phyloP scores from a whole-genome alignment of 2,329 filamentous ascomycete species.

The Alternaria solani region DNA sequence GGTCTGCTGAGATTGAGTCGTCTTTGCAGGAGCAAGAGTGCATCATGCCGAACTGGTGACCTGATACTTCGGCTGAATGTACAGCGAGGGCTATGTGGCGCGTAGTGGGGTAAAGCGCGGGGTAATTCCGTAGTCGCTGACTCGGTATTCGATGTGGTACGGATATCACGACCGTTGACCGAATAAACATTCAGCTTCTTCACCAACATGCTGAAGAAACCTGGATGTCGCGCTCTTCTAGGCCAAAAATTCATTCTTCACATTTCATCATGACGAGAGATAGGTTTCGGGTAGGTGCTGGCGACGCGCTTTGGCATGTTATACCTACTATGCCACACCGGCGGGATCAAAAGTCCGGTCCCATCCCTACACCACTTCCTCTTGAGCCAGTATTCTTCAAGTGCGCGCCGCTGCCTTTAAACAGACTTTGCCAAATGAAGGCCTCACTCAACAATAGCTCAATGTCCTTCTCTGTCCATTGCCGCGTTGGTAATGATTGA shows the following conservation, averaged over 20 bases:
- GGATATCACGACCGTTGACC: conserved; percentile 3
- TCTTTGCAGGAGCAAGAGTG: background rate
- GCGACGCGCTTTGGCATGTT: conserved; percentile 9
- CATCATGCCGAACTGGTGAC: background rate
- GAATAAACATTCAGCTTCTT: background rate
- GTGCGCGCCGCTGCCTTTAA: conserved; percentile 93
- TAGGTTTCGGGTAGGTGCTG: background rate
- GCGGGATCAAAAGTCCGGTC: conserved; percentile 42
- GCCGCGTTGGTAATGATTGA: conserved; percentile 88
- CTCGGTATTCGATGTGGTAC: conserved; percentile 10
- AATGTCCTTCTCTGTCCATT: conserved; percentile 98
- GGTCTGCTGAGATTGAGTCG: background rate
- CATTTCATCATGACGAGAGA: background rate
- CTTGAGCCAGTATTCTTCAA: conserved; percentile 59
- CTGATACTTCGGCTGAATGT: background rate
- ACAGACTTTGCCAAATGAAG: conserved; percentile 98
- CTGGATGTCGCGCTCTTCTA: background rate
- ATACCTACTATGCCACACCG: conserved; percentile 19
- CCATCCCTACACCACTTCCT: conserved; percentile 48
- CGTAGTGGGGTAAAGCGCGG: conserved; percentile 33
- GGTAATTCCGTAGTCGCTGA: conserved; percentile 19
- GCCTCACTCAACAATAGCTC: conserved; percentile 94
- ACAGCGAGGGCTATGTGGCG: conserved; percentile 23
- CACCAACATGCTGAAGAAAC: background rate
- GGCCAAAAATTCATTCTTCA: background rate